phyloP scores from a whole-genome alignment of 2,329 filamentous ascomycete genomes.

The Sporothrix globosa region DNA sequence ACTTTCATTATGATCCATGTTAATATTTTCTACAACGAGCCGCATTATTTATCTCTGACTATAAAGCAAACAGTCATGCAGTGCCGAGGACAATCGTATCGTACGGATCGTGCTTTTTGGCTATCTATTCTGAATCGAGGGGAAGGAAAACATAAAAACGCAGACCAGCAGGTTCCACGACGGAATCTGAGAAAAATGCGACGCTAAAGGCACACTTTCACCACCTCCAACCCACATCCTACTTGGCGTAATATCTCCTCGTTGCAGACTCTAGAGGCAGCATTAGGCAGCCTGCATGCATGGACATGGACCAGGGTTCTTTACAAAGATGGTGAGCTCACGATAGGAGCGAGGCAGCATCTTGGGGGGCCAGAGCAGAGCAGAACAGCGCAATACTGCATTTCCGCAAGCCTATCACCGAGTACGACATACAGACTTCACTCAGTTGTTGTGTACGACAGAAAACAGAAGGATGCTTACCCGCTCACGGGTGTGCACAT shows the following conservation, averaged over 20 bases:
- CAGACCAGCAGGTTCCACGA: conserved; percentile 8
- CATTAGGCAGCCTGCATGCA: conserved; percentile 23
- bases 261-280: not conserved
- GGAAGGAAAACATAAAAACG: not conserved
- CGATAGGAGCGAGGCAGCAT: not conserved
- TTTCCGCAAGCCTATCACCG: not conserved
- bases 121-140: conserved; percentile 8
- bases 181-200: not conserved
- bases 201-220: not conserved
- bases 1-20: too few species aligned
- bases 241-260: conserved; percentile 1
- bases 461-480: not conserved
- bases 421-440: not conserved
- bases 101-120: not conserved
- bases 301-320: not conserved
- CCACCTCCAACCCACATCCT: not conserved
- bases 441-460: not conserved
- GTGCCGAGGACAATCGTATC: not conserved
- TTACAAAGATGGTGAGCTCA: not conserved
- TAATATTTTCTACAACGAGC: not conserved
- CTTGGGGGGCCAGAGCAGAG: not conserved
- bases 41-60: not conserved
- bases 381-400: not conserved
- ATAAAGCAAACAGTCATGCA: not conserved
- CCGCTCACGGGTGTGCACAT: conserved; percentile 3